A percentile compares a stretch with the other conserved stretches of the same genome.
Conservation (phyloP, 352 stramenopile species). For the Phytophthora tubulina region DNA sequence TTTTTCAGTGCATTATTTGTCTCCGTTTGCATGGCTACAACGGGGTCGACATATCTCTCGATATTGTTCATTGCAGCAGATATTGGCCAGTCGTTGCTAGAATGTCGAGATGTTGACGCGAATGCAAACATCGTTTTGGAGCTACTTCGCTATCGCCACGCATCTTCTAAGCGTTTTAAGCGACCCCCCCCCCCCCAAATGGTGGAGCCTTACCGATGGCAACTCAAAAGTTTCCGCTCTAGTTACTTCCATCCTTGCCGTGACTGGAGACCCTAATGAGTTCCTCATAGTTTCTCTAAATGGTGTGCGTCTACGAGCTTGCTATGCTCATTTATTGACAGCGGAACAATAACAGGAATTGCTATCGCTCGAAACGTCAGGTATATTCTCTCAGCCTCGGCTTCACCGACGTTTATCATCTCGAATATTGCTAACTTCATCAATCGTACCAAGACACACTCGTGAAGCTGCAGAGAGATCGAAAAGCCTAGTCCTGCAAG, state of each 20-base stretch:
- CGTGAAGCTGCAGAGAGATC: neutral
- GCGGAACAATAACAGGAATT: neutral
- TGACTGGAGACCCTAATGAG: constrained; percentile 3
- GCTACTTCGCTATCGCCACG: neutral
- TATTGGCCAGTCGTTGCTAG: constrained; percentile 9
- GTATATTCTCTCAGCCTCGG: neutral
- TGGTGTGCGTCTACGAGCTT: constrained; percentile 13
- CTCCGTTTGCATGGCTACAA: constrained; percentile 24
- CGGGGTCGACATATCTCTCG: constrained; percentile 5
- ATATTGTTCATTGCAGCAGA: constrained; percentile 9
- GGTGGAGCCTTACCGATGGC: neutral
- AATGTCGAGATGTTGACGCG: constrained; percentile 12
- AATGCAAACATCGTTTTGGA: constrained; percentile 14
- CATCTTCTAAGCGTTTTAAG: neutral
- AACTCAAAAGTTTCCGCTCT: neutral
- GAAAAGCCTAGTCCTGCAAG: constrained; percentile 3
- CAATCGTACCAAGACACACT: neutral
- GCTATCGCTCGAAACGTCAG: neutral
- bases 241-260: neutral
- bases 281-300: constrained; percentile 7
- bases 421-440: neutral
- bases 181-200: neutral
- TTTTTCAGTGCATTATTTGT: constrained; percentile 24
- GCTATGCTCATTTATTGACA: constrained; percentile 12
- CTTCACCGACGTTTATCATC: too few species aligned